Evolutionary conservation across 306 rosid genomes (phyloP), one percentile per base, ranked within the genome.

Genomic region (Quercus robur): DNA sequence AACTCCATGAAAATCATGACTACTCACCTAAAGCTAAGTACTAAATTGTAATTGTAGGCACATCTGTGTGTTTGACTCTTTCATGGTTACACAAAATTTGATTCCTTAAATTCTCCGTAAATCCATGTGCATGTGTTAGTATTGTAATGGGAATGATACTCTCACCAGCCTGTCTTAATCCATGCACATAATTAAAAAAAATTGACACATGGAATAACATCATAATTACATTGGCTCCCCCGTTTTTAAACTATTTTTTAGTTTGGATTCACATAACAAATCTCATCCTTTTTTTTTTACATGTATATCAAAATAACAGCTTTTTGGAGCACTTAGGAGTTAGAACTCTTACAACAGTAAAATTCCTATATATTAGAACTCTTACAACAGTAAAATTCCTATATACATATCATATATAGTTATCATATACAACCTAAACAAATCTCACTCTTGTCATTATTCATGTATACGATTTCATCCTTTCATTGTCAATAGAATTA

Each of bases 51-150:
- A 69, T 80, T 62, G 46, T 64, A 30, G 54, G 62, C 63, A 79
- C 88, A 75, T 6, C 55, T 81, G 81, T 6, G 66, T 81, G 81
- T 83, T 85, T 87, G 91, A 90, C 91, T 70, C 19, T 74, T 87
- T 88, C 90, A 6, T 63, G 73, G 72, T 80, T 25, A 76, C 71
- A 73, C 18, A 75, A 41, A 82, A 49, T 82, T 5, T 78, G 78
- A 77, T 78, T 79, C 87, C 90, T 88, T 84, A 85, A 79, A 85
- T 79, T 90, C 85, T 31, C 87, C 88, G 85, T 67, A 57, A 91
- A 84, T 77, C 87, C 49, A 63, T 77, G 66, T 26, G 51, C 23
- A 49, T 71, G 20, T 7, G 20, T 7, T 71, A 49, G 38, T 71
- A 20, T 74, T 80, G 38, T 38, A 52, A 54, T 41, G 35, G 54